Evolutionary conservation across 805 yeast genomes (phyloP), one percentile per base, ranked within the genome.

Genomic region (Candida oleophila): DNA sequence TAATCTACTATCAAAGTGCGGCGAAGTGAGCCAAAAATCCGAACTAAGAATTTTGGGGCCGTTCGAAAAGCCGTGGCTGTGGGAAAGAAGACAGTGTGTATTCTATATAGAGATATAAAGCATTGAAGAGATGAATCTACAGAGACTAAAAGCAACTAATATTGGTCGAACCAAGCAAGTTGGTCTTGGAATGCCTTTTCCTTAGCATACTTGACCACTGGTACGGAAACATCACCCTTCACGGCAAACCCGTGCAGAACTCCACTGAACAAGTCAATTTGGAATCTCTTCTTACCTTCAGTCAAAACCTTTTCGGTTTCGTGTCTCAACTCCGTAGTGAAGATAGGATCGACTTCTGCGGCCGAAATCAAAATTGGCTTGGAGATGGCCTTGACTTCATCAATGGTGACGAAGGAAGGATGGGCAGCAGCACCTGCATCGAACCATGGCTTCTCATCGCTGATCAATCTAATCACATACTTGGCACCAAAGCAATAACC

Each of bases 401-500:
- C 90, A 30, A 76, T 74, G 11, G 74, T 49, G 14, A 87, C 83
- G 50, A 85, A 76, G 2, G 95, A 85, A 4, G 97, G 97, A 66
- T 91, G 97, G 7, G 94, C 94, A 51, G 80, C 65, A 14, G 92
- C 95, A 56, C 79, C 89, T 15, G 75, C 68, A 45, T 60, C 62
- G 8, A 61, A 56, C 12, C 46, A 44, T 15, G 68, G 68, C 37
- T 64, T 73, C 22, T 57, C 57, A 4, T 73, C 62, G 19, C 7
- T 20, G 25, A 80, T 62, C 47, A 82, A 77, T 49, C 76, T 81
- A 47, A 86, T 55, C 30, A 78, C 81, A 55, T 71, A 82, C 64
- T 83, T 86, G 36, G 89, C 96, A 61, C 97, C 97, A 53, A 73
- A 89, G 68, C 97, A 89, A 71, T 89, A 82, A 20, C 97, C 96